These are phyloP conservation scores for Cryptococcus sp. DNA, from an alignment of 1,284 basidiomycete species.

Conservation along the genomic window DNA sequence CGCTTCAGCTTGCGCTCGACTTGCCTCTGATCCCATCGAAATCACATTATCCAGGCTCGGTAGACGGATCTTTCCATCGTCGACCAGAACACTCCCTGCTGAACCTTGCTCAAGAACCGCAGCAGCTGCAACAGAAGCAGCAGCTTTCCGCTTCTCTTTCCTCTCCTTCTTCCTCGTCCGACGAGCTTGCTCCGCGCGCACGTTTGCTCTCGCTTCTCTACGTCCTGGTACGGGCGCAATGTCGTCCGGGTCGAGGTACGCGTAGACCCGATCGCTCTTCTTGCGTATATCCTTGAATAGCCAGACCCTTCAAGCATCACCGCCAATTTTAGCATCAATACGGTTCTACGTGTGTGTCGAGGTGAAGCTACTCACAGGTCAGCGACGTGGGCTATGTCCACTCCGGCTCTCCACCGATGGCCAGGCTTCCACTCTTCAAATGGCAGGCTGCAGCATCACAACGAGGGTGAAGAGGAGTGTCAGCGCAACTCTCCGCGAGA, in stretches of 20 bases:
- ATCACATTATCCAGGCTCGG: too few species aligned
- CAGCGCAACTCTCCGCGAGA: too few species aligned
- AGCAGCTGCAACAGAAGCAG: too few species aligned
- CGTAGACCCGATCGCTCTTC: conserved; percentile 18
- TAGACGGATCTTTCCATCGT: too few species aligned
- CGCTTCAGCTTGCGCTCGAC: background rate
- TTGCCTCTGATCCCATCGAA: too few species aligned
- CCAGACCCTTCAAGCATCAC: background rate
- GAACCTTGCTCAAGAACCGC: too few species aligned
- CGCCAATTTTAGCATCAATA: too few species aligned
- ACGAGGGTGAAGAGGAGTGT: too few species aligned
- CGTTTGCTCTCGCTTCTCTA: conserved; percentile 10
- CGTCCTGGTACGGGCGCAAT: conserved; percentile 16
- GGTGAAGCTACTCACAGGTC: conserved; percentile 10
- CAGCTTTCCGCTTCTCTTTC: conserved; percentile 2
- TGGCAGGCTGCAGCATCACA: conserved; percentile 2
- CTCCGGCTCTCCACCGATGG: conserved; percentile 7
- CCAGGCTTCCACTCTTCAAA: conserved; percentile 8
- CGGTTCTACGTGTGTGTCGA: background rate
- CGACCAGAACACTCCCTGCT: too few species aligned
- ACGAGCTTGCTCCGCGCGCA: conserved; percentile 14
- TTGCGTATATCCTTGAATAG: conserved; percentile 25
- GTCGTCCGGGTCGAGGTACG: conserved; percentile 8
- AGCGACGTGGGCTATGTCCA: conserved; percentile 2
- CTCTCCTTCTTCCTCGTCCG: conserved; percentile 12